Evolutionary conservation across 371 early-diverging fungal species (phyloP).

Genomic region (Mucor circinelloides): DNA sequence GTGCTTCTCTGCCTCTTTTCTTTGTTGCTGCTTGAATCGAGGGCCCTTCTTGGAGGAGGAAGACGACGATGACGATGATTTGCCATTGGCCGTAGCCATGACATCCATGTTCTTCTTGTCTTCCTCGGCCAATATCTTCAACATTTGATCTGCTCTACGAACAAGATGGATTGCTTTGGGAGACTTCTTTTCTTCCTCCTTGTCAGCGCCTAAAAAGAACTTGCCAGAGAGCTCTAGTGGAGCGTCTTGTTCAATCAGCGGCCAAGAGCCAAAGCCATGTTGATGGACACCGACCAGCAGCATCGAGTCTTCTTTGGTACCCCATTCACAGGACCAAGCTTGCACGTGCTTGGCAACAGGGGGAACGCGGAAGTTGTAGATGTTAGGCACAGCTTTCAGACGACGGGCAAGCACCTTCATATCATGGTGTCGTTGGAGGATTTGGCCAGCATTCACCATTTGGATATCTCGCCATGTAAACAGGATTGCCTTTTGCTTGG

Average conservation of each 20-base stretch:
- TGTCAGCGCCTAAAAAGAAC: conserved; percentile 71
- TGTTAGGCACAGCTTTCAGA: conserved; percentile 26
- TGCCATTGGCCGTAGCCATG: neutral
- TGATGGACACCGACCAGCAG: conserved; percentile 90
- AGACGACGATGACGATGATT: neutral
- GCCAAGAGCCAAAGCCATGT: conserved; percentile 96
- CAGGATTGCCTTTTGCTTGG: conserved; percentile 77
- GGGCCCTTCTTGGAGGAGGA: conserved; percentile 5
- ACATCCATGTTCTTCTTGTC: conserved; percentile 12
- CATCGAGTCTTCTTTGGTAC: conserved; percentile 94
- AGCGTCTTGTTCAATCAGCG: conserved; percentile 79
- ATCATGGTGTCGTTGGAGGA: conserved; percentile 67
- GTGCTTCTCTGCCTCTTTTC: conserved; percentile 11
- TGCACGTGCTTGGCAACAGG: conserved; percentile 77
- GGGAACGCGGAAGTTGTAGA: conserved; percentile 63
- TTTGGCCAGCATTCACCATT: conserved; percentile 82
- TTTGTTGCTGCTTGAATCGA: conserved; percentile 12
- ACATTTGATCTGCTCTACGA: conserved; percentile 88
- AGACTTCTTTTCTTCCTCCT: conserved; percentile 54
- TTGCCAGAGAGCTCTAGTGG: conserved; percentile 78
- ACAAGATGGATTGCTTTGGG: conserved; percentile 86
- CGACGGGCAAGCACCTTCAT: conserved; percentile 49
- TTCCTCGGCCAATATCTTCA: conserved; percentile 77
- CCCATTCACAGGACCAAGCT: conserved; percentile 91
- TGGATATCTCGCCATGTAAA: conserved; percentile 79